A percentile compares a stretch with the other conserved stretches of the same genome.
phyloP scores from a whole-genome alignment of 768 basidiomycete species.

The Leccinum boreale region DNA sequence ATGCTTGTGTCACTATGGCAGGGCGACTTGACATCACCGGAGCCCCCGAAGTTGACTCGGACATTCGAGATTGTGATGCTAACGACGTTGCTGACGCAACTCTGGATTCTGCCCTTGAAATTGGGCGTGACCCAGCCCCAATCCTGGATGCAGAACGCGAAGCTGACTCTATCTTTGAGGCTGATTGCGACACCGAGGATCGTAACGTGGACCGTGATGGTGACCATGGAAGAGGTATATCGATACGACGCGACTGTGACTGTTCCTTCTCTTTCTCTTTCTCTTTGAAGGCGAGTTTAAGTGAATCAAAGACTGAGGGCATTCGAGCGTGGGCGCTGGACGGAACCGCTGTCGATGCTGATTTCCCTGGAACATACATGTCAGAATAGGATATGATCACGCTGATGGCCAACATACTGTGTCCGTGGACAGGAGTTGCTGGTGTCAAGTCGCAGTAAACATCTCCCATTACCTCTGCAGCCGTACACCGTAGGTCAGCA shows the following conservation, averaged over 20 bases:
- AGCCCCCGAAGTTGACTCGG: slow-evolving; percentile 1
- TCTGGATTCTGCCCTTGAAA: slow-evolving; percentile 11
- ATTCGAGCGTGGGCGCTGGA: slow-evolving; percentile 12
- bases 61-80: background rate
- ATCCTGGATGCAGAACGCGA: slow-evolving; percentile 20
- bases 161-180: slow-evolving; percentile 12
- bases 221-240: slow-evolving; percentile 37
- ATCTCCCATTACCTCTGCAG: slow-evolving; percentile 62
- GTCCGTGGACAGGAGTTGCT: slow-evolving; percentile 28
- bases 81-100: background rate
- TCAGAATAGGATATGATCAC: background rate
- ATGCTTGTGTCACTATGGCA: background rate
- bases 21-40: background rate
- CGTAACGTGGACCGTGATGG: slow-evolving; percentile 13
- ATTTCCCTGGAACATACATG: slow-evolving; percentile 29
- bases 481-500: slow-evolving; percentile 75
- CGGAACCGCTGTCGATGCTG: slow-evolving; percentile 23
- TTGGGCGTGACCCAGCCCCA: slow-evolving; percentile 12
- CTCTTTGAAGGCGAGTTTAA: slow-evolving; percentile 18
- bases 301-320: slow-evolving; percentile 21
- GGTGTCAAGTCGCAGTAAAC: slow-evolving; percentile 54
- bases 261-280: slow-evolving; percentile 30
- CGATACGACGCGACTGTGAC: slow-evolving; percentile 28
- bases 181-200: slow-evolving; percentile 13
- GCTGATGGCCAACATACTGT: slow-evolving; percentile 40